Evolutionary conservation across 116 monocot species (phyloP).

Genomic region (Iris pallida): DNA sequence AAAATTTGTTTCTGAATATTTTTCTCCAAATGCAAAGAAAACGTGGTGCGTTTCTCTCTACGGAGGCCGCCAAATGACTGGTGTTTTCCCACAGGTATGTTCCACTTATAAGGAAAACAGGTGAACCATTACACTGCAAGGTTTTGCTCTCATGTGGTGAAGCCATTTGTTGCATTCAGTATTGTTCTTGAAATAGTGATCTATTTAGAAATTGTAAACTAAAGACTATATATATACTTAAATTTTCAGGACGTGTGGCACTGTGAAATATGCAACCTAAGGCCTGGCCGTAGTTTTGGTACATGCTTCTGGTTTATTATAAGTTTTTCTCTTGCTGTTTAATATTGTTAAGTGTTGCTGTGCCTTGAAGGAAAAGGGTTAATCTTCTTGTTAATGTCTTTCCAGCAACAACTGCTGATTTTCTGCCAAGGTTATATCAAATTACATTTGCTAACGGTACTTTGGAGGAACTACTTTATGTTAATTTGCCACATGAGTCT

Average conservation of each 20-base stretch:
- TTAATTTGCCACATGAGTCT: slow-evolving; percentile 81
- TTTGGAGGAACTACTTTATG: slow-evolving; percentile 72
- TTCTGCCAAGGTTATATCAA: slow-evolving; percentile 68
- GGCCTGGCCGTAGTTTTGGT: slow-evolving; percentile 91
- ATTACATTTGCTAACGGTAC: slow-evolving; percentile 87
- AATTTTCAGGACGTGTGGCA: slow-evolving; percentile 47
- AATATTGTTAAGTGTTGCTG: too few relatives aligned
- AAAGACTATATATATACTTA: background rate
- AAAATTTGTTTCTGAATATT: slow-evolving; percentile 49
- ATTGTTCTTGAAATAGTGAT: too few relatives aligned
- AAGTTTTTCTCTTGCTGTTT: too few relatives aligned
- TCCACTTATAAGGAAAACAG: background rate
- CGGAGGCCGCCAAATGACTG: slow-evolving; percentile 50
- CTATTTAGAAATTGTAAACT: background rate
- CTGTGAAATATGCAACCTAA: slow-evolving; percentile 68
- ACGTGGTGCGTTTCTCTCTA: slow-evolving; percentile 60
- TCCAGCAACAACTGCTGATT: slow-evolving; percentile 72
- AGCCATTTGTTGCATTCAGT: too few relatives aligned
- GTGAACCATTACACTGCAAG: background rate
- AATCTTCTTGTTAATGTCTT: background rate
- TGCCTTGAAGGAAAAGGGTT: too few relatives aligned
- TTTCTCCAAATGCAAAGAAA: slow-evolving; percentile 53
- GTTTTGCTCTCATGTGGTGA: too few relatives aligned
- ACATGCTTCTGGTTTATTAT: background rate
- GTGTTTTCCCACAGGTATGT: slow-evolving; percentile 52